Evolutionary conservation across 768 basidiomycete species (phyloP).

Genomic region (Paxillus involutus): DNA sequence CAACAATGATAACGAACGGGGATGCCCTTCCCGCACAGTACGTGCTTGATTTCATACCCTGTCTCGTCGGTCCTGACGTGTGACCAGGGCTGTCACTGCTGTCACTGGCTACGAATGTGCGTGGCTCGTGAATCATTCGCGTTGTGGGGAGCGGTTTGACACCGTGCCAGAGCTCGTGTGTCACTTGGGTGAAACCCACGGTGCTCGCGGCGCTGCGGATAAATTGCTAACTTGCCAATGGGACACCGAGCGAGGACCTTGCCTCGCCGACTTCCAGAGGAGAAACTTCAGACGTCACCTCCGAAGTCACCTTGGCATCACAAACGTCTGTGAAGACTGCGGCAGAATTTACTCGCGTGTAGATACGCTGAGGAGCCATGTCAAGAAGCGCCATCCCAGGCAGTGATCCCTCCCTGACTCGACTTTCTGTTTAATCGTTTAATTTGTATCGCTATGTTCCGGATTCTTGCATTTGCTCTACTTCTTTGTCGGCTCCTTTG

Average conservation of each 20-base stretch:
- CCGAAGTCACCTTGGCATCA: not conserved
- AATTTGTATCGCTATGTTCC: too few relatives aligned
- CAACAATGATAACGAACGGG: too few relatives aligned
- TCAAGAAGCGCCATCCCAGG: too few relatives aligned
- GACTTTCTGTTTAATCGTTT: too few relatives aligned
- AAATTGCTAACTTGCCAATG: not conserved
- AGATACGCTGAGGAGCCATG: not conserved
- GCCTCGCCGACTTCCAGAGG: not conserved
- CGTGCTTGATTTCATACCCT: not conserved
- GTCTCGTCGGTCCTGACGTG: not conserved
- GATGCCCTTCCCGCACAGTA: not conserved
- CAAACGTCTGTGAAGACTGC: not conserved
- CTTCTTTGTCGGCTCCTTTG: too few relatives aligned
- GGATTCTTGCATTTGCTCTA: too few relatives aligned
- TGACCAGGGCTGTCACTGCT: not conserved
- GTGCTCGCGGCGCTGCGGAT: not conserved
- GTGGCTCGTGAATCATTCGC: conserved; percentile 1
- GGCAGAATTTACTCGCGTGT: not conserved
- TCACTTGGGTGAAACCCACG: not conserved
- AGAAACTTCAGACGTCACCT: conserved; percentile 3
- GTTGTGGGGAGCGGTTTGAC: not conserved
- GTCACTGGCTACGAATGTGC: not conserved
- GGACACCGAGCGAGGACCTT: not conserved
- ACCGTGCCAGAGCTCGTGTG: not conserved
- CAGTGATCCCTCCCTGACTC: too few relatives aligned